Evolutionary conservation across 129 eudicot species (phyloP).

Genomic region (Artemisia tridentata): DNA sequence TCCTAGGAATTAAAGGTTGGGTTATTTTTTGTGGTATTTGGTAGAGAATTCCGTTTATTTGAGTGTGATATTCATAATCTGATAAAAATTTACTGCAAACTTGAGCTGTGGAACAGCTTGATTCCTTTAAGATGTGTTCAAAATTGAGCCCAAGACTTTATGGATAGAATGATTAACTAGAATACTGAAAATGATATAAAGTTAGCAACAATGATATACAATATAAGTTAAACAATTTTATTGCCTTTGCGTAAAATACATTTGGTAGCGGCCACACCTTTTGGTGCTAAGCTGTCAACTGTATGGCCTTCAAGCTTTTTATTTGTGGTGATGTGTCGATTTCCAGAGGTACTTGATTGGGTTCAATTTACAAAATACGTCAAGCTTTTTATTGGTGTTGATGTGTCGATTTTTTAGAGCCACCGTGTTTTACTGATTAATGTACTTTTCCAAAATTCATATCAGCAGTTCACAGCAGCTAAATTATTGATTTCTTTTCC

Average conservation of each 20-base stretch:
- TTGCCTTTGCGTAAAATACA: slow-evolving; percentile 37
- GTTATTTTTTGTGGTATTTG: too few species aligned
- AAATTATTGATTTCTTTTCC: slow-evolving; percentile 8
- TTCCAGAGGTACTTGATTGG: slow-evolving; percentile 15
- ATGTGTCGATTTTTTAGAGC: slow-evolving; percentile 21
- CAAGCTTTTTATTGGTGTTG: slow-evolving; percentile 31
- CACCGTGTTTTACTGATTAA: slow-evolving; percentile 13
- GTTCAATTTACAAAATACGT: slow-evolving; percentile 20
- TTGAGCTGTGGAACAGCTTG: slow-evolving; percentile 3
- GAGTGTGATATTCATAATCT: neutral
- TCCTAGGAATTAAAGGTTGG: too few species aligned
- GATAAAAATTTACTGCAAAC: neutral
- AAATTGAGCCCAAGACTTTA: neutral
- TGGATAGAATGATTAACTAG: slow-evolving; percentile 7
- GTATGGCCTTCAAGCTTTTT: slow-evolving; percentile 33
- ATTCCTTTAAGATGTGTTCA: neutral
- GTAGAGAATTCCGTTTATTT: neutral
- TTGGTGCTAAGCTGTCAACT: slow-evolving; percentile 25
- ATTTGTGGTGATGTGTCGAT: slow-evolving; percentile 27
- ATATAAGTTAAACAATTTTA: neutral
- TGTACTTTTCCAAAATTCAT: neutral
- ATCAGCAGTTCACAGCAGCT: slow-evolving; percentile 10
- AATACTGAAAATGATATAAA: slow-evolving; percentile 29
- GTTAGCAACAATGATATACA: slow-evolving; percentile 11
- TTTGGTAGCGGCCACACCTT: slow-evolving; percentile 28